Conservation (phyloP, 1,284 basidiomycete species). For the Cutaneotrichosporon cavernicola region DNA sequence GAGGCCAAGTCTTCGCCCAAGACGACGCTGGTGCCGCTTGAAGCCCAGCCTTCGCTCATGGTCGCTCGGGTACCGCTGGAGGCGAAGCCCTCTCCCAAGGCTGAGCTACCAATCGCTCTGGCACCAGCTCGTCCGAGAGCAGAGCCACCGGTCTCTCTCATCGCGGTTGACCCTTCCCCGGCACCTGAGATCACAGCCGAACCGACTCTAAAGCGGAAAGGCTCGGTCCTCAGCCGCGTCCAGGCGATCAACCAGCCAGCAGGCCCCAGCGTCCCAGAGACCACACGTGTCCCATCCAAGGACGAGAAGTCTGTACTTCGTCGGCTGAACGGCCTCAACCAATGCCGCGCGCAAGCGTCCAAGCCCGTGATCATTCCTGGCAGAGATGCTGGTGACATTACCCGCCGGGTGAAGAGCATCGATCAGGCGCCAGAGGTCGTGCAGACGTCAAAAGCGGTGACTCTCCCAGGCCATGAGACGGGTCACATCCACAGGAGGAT, state of each 20-base stretch:
- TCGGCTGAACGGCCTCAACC: constrained; percentile 8
- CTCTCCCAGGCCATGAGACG: background rate
- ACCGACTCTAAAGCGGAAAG: constrained; percentile 1
- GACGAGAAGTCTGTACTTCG: constrained; percentile 6
- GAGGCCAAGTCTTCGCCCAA: background rate
- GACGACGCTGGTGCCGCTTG: no score
- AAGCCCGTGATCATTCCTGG: constrained; percentile 6
- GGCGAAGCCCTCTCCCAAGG: background rate
- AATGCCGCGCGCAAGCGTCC: background rate
- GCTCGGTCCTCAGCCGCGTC: constrained; percentile 8
- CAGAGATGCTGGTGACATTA: background rate
- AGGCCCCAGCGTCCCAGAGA: background rate
- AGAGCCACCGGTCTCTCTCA: background rate
- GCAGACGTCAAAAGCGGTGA: constrained; percentile 8
- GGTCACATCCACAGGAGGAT: constrained; percentile 9
- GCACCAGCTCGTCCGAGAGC: background rate
- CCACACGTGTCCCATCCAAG: background rate
- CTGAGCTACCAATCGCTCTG: background rate
- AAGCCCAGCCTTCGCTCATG: background rate
- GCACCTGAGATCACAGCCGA: constrained; percentile 7
- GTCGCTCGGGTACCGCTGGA: background rate
- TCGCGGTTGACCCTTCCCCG: background rate
- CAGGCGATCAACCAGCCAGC: constrained; percentile 4
- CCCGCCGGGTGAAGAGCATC: background rate
- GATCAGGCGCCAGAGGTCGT: constrained; percentile 1